Evolutionary conservation across 371 early-diverging fungal genomes (phyloP), one percentile per base, ranked within the genome.

Genomic region (Entomophthora muscae): DNA sequence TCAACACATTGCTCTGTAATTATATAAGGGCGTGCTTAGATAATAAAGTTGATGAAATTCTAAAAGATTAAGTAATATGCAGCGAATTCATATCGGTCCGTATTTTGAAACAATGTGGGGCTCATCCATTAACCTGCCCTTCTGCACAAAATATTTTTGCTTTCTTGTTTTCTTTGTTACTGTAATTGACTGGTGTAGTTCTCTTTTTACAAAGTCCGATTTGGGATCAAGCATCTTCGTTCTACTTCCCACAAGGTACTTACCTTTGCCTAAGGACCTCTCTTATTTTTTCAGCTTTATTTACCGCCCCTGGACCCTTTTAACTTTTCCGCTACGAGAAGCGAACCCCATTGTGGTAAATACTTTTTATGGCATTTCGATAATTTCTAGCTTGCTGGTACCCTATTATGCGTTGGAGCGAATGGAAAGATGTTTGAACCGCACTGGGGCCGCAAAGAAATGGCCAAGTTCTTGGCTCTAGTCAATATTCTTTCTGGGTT

Each of bases 391-490:
- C 17, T 63, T 65, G 62, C 73, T 1, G 66, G 74, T 0, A 67
- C 78, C 1, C 64, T 84, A 5, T 64, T 63, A 23, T 30, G 28
- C 54, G 27, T 52, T 22, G 23, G 82, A 26, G 71, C 81, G 12
- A 74, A 78, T 68, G 87, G 86, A 54, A 83, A 81, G 67, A 87
- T 86, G 65, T 76, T 90, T 68, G 90, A 87, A 70, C 76, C 81
- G 12, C 78, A 76, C 56, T 90, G 88, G 88, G 86, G 87, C 7
- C 75, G 81, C 23, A 78, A 73, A 58, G 87, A 85, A 64, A 69
- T 85, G 30, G 58, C 84, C n/a, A 87, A 81, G 64, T 84, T 78
- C 67, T 68, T 83, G 24, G 30, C 71, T 1, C 66, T 88, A 12
- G 73, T 81, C 0, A 81, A 75, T 68, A 21, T 85, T 2, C 72